A percentile compares a stretch with the other conserved stretches of the same genome.
Conservation (phyloP, 768 basidiomycete species). For the Psilocybe cyanescens region DNA sequence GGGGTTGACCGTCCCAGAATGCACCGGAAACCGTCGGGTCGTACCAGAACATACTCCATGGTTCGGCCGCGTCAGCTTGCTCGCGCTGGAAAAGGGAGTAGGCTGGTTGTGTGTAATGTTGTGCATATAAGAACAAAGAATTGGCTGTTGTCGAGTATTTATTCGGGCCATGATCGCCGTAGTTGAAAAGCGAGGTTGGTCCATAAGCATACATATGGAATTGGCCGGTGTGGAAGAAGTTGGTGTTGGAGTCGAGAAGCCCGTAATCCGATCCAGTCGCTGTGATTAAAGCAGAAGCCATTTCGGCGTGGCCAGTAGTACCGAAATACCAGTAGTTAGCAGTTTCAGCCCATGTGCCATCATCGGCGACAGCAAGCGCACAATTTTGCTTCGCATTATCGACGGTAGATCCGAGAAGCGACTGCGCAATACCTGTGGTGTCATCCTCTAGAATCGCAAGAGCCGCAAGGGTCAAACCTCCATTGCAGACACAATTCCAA, state of each 20-base stretch:
- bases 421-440: conserved; percentile 67
- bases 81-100: conserved; percentile 94
- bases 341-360: conserved; percentile 95
- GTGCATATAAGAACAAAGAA: conserved; percentile 77
- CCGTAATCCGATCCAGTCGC: conserved; percentile 87
- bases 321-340: conserved; percentile 97
- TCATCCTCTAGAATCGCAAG: conserved; percentile 91
- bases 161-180: conserved; percentile 89
- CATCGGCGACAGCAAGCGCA: conserved; percentile 57
- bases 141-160: conserved; percentile 96
- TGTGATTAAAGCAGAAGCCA: conserved; percentile 78
- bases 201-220: conserved; percentile 93
- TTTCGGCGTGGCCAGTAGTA: conserved; percentile 88
- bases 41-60: conserved; percentile 94
- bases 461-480: conserved; percentile 85
- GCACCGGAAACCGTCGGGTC: conserved; percentile 81
- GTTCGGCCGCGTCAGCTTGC: conserved; percentile 78
- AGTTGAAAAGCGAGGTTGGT: conserved; percentile 84
- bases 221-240: conserved; percentile 70
- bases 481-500: conserved; percentile 98
- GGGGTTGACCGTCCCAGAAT: conserved; percentile 85
- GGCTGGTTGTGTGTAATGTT: conserved; percentile 67
- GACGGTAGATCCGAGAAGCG: conserved; percentile 70
- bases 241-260: conserved; percentile 71
- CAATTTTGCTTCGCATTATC: conserved; percentile 82